Conservation (phyloP, 2,329 filamentous ascomycete species). For the Hymenoscyphus fructigenus region DNA sequence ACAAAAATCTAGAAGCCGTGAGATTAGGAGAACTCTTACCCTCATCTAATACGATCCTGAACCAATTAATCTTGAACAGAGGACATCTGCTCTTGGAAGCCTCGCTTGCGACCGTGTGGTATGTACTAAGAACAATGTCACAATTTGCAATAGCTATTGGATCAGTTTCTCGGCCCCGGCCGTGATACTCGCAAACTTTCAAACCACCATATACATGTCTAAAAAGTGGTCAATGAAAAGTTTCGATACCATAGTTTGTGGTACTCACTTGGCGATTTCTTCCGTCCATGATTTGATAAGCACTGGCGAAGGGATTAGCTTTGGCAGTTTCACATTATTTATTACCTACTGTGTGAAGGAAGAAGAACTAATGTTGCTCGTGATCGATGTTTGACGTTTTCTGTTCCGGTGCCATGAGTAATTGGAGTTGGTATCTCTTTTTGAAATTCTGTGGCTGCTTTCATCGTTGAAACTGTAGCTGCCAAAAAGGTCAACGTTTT, state of each 20-base stretch:
- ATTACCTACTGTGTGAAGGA: constrained; percentile 42
- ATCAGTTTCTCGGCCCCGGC: constrained; percentile 33
- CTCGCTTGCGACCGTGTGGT: constrained; percentile 46
- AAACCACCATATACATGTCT: constrained; percentile 39
- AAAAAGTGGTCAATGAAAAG: background rate
- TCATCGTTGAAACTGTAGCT: constrained; percentile 44
- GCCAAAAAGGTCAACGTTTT: constrained; percentile 51
- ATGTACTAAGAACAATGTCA: constrained; percentile 49
- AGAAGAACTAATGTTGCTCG: constrained; percentile 46
- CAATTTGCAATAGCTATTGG: constrained; percentile 33
- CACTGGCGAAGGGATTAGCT: background rate
- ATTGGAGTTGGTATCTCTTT: background rate
- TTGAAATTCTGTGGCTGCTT: constrained; percentile 31
- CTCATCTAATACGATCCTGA: constrained; percentile 46
- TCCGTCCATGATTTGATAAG: background rate
- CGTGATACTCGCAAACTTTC: constrained; percentile 38
- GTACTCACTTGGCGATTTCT: background rate
- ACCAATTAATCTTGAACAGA: constrained; percentile 43
- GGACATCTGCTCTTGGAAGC: constrained; percentile 24
- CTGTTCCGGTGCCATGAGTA: constrained; percentile 11
- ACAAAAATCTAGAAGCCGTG: background rate
- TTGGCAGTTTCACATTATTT: background rate
- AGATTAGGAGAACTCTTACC: constrained; percentile 33
- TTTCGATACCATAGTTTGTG: background rate
- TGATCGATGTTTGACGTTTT: constrained; percentile 20